phyloP scores from a whole-genome alignment of 305 asterid genomes.

The Solanum hybrid region DNA sequence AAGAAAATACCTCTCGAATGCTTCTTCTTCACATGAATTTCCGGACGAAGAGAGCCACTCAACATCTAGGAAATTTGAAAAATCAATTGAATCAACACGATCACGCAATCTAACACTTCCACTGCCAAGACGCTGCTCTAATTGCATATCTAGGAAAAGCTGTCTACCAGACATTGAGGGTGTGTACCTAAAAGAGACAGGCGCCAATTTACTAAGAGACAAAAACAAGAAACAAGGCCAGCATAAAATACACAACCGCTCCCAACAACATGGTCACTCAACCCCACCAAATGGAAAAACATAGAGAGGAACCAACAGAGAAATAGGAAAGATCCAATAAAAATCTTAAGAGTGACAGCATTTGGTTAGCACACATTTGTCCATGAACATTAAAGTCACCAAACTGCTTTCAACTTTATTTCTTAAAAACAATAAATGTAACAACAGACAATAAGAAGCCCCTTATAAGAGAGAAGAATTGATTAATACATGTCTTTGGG shows the following conservation, averaged over 20 bases:
- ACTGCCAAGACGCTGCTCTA: constrained; percentile 32
- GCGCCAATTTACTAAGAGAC: background rate
- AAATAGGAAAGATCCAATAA: background rate
- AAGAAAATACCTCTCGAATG: constrained; percentile 52
- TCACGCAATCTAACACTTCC: constrained; percentile 35
- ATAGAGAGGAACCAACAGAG: background rate
- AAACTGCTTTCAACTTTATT: background rate
- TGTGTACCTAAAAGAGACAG: constrained; percentile 37
- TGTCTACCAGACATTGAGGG: constrained; percentile 48
- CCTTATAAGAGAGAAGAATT: background rate
- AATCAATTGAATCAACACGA: constrained; percentile 44
- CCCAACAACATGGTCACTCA: background rate
- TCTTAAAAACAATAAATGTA: background rate
- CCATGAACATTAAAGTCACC: background rate
- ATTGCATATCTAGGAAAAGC: constrained; percentile 37
- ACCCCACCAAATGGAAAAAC: background rate
- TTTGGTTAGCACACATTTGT: background rate
- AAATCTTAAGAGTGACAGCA: background rate
- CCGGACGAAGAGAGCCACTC: constrained; percentile 88
- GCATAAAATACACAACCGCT: background rate
- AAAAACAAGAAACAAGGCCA: background rate
- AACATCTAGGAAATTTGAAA: constrained; percentile 66
- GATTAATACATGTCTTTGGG: background rate
- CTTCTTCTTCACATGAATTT: constrained; percentile 82
- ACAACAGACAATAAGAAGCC: background rate